These are phyloP conservation scores for Heritiera littoralis DNA, from an alignment of 345 rosid species.

Conservation along the genomic window DNA sequence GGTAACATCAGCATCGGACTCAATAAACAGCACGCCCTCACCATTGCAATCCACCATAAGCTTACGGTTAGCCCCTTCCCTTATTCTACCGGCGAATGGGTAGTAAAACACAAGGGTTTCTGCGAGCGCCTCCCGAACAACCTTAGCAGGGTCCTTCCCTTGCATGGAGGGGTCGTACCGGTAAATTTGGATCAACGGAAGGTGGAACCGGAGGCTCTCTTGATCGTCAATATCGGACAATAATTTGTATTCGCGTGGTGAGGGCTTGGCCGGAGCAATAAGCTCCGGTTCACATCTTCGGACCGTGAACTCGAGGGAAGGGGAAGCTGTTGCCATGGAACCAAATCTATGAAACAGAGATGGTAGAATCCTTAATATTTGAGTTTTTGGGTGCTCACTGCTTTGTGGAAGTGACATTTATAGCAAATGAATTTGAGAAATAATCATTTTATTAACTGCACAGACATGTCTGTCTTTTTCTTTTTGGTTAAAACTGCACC, in stretches of 20 bases:
- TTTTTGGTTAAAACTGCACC: no score
- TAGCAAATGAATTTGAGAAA: no score
- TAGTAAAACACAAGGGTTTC: slow-evolving; percentile 47
- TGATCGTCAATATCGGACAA: slow-evolving; percentile 67
- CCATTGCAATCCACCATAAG: slow-evolving; percentile 55
- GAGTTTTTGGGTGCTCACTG: no score
- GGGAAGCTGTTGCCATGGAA: not conserved
- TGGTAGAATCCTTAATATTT: no score
- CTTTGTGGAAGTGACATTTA: no score
- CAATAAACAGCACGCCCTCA: slow-evolving; percentile 47
- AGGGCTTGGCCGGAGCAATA: slow-evolving; percentile 47
- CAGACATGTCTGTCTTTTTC: no score
- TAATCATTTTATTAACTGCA: no score
- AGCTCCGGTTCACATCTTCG: slow-evolving; percentile 36
- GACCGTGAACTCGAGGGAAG: slow-evolving; percentile 34
- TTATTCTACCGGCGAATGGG: slow-evolving; percentile 60
- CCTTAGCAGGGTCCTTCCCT: slow-evolving; percentile 46
- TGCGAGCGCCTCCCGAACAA: slow-evolving; percentile 42
- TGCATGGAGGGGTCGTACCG: slow-evolving; percentile 23
- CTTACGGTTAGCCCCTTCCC: slow-evolving; percentile 43
- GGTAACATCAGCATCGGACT: slow-evolving; percentile 50
- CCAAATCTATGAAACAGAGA: not conserved
- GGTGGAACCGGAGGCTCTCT: slow-evolving; percentile 45
- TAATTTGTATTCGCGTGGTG: slow-evolving; percentile 45
- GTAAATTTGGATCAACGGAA: slow-evolving; percentile 42